Evolutionary conservation across 163 green algal species (phyloP).

Genomic region (Scenedesmus sp.): DNA sequence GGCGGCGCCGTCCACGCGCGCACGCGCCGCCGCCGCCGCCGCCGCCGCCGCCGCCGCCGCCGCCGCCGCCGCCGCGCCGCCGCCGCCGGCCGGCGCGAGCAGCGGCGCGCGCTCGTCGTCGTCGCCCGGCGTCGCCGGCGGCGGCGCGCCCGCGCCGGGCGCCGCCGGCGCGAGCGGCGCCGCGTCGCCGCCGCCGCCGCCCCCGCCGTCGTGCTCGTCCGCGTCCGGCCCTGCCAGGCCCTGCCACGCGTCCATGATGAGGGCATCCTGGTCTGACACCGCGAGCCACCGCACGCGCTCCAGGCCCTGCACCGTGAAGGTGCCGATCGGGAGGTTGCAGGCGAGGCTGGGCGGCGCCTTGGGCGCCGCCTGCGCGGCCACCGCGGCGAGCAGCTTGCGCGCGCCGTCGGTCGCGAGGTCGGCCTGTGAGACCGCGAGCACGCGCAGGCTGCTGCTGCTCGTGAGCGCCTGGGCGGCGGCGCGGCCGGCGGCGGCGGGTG

Average conservation of each 20-base stretch:
- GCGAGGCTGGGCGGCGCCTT: conserved; percentile 32
- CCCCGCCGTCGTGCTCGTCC: not conserved
- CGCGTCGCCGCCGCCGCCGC: conserved; percentile 1
- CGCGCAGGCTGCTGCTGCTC: conserved; percentile 32
- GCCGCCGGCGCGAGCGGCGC: not conserved
- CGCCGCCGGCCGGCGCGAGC: too few species aligned
- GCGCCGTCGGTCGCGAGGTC: conserved; percentile 10
- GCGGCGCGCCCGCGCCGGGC: not conserved
- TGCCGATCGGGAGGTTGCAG: conserved; percentile 35
- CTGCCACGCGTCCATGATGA: conserved; percentile 41
- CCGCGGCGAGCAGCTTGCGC: conserved; percentile 18
- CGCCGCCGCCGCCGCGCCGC: too few species aligned
- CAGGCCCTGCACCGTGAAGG: conserved; percentile 17
- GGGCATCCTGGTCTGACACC: conserved; percentile 26
- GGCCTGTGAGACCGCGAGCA: conserved; percentile 26
- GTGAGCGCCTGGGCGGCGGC: conserved; percentile 28
- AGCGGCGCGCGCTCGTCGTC: too few species aligned
- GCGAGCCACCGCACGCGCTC: conserved; percentile 36
- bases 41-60: too few species aligned
- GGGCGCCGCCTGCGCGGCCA: not conserved
- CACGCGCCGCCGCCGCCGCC: too few species aligned
- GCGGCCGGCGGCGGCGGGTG: not conserved
- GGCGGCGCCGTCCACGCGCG: not conserved
- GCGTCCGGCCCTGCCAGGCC: not conserved
- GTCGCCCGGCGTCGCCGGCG: too few species aligned